Base-by-base conservation (phyloP, 163 green algal genomes). In the Volvox carteri region DNA sequence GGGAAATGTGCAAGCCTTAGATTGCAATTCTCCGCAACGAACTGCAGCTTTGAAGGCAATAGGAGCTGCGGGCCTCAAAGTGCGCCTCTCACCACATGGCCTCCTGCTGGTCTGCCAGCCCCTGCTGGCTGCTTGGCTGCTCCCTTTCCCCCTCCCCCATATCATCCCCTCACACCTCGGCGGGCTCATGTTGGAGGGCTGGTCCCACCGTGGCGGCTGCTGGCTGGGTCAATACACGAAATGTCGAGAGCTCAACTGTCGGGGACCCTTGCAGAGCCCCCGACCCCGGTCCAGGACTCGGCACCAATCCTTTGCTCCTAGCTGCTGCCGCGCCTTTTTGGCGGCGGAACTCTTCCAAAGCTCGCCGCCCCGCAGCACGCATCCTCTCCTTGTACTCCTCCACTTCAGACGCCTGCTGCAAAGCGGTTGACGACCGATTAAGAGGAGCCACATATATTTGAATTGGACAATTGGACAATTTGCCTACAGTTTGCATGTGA, bases 331-430 rank as follows among this genome's bases (percentile, higher is more conserved):
- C 14, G 4, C 9, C 30, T 30, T 90, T 86, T 0, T 75, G 58
- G 16, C 48, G 75, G 8, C 75, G 75, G 28, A 86, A 90, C 0
- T 90, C 65, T 19, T 86, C 76, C 48, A 90, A 48, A 0, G 65
- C 60, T 18, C 46, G 56, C 1, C 76, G 58, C 0, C 86, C 86
- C 5, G 62, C 58, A 1, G 62, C 86, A 7, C 86, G 76, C 37
- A 90, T 28, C 33, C 35, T 37, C 86, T 86, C 76, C 37, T 86
- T 85, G 54, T 90, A 84, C 33, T 72, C 54, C 30, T 85, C 85
- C 33, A 30, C 33, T 30, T 76, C 67, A 3, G 18, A 23, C 30
- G 35, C 35, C 67, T 48, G 30, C 67, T 48, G 30, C 35, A 35
- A 3, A 76, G 48, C 67, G 67, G 67, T 76, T 76, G 67, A 72